Evolutionary conservation across 352 stramenopile genomes (phyloP), one percentile per base, ranked within the genome.

Genomic region (Hyaloperonospora brassicae): DNA sequence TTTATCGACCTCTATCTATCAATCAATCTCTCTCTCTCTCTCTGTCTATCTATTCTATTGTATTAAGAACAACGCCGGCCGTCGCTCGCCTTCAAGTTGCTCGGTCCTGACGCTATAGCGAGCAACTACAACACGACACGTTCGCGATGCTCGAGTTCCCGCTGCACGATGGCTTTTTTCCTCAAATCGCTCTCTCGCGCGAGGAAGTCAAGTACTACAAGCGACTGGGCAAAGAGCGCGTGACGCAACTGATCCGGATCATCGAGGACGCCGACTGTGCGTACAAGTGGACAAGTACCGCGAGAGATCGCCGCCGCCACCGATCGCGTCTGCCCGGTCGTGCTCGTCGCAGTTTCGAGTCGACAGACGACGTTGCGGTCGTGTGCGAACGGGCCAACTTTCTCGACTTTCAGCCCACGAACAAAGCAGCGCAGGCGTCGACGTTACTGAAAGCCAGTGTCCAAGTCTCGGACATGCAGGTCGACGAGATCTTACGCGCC

Each of bases 101-200:
- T 34, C 4, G 4, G 8, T 8, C 4, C 27, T 34, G 27, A 34
- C 27, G 27, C 27, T 34, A 34, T 4, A 9, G 27, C 8, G 27
- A 4, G 27, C 17, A 17, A 0, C 17, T 34, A 34, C 27, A 34
- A 34, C 4, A 34, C 4, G 27, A 24, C 17, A 6, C 52, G 39
- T 22, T 22, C 12, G 25, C 17, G 13, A 70, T 76, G 73, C 61
- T 89, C 41, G 76, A 83, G 47, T 82, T 91, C 53, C 80, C 83
- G 13, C 61, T 93, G 9, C 73, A 79, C 53, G 76, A 89, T 55
- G 76, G 73, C 46, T 89, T 91, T 72, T 93, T 93, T 64, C 83
- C 83, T 47, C 80, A 86, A 51, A 73, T 93, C 48, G 72, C 75
- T 43, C 63, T 93, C 6, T 71, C 65, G 38, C 68, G 71, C 30